Base-by-base conservation (phyloP, 176 grass and related monocot genomes). In the Cocos nucifera region DNA sequence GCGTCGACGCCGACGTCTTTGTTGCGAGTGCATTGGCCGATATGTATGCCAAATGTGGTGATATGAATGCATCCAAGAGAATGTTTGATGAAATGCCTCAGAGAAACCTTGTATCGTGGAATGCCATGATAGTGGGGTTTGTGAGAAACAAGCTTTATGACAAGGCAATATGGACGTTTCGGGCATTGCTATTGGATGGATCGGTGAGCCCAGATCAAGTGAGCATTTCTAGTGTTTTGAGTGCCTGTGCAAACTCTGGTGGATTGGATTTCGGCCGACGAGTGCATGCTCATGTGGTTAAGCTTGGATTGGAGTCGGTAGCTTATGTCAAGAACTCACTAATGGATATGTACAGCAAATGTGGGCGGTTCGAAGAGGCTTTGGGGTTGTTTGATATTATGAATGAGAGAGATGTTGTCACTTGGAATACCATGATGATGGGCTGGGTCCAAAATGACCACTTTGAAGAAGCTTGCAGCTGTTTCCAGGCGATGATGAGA, bases 321-420 rank as follows among this genome's bases (percentile, higher is more conserved):
- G 49, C 50, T 7, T 87, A 64, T 8, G 75, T 87, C 48, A 75
- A 53, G 71, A 87, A 87, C 57, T 63, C 70, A 7, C 84, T 87
- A 69, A 70, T 87, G 19, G 71, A 87, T 44, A 79, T 87, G 75
- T 82, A 87, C 66, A 51, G 56, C 52, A 79, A 78, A 73, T 75
- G 79, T 4, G 29, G 48, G 14, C 55, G 61, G 52, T 68, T 67
- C 6, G 51, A 15, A 1, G 75, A 78, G 24, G 75, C 78, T 29
- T 21, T 63, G 23, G 49, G 39, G 64, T 17, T 82, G 75, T 75
- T 87, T 15, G 52, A 82, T 22, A 60, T 2, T n/a, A 6, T 58
- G 19, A 54, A 19, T 35, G 69, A 64, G n/a, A 82, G 71, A 76
- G 84, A 87, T 56, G 79, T 82, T 20, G 48, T 86, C 27, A 54